A percentile compares a stretch with the other conserved stretches of the same genome.
Evolutionary conservation across 495 filamentous ascomycete species (phyloP).

Genomic region (Coniosporium apollinis): DNA sequence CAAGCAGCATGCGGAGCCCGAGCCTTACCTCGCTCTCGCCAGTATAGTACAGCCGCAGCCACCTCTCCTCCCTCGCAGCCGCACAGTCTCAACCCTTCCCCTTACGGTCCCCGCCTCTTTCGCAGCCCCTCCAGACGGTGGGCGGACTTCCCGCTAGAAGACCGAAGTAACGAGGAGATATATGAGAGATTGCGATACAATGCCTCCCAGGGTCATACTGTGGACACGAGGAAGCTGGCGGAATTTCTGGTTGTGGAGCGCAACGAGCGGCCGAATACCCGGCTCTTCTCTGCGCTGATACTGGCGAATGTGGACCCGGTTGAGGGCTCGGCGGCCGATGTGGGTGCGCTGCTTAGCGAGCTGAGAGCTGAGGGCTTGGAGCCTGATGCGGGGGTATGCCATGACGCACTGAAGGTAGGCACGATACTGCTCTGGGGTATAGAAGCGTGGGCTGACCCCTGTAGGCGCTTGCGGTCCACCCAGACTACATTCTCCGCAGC

Average conservation of each 20-base stretch:
- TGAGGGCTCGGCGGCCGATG: constrained; percentile 44
- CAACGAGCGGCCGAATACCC: constrained; percentile 42
- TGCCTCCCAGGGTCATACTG: constrained; percentile 13
- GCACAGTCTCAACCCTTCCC: no score
- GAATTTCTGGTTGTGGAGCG: constrained; percentile 43
- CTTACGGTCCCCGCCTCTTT: no score
- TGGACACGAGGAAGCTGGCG: constrained; percentile 26
- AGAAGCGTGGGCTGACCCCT: not conserved
- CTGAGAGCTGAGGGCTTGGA: constrained; percentile 45
- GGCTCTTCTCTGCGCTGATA: constrained; percentile 59
- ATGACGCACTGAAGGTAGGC: constrained; percentile 46
- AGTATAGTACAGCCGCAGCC: not conserved
- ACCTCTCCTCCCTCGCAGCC: no score
- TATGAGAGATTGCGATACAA: constrained; percentile 1
- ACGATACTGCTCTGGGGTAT: constrained; percentile 19
- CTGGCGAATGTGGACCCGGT: constrained; percentile 45
- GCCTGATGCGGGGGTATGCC: constrained; percentile 47
- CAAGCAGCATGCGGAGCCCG: not conserved
- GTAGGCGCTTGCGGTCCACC: constrained; percentile 64
- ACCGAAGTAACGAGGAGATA: not conserved
- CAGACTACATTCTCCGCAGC: constrained; percentile 60
- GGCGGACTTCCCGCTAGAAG: not conserved
- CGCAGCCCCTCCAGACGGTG: not conserved
- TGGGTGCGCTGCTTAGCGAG: constrained; percentile 46
- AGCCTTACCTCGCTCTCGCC: not conserved